phyloP scores from a whole-genome alignment of 1,284 basidiomycete genomes.

The Prillingera fragicola region DNA sequence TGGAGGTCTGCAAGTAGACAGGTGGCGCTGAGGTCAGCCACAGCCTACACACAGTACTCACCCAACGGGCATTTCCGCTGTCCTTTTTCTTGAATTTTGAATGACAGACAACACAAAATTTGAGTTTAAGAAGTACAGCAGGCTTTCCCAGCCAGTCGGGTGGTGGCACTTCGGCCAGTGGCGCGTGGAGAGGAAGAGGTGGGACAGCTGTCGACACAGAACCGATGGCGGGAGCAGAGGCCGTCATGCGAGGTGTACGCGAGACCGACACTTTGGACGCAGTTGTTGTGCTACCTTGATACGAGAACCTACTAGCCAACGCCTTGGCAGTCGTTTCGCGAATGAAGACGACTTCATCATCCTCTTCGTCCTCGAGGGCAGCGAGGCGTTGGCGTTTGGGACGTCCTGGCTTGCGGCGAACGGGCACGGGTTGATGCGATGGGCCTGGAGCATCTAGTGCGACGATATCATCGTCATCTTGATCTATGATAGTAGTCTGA shows the following conservation, averaged over 20 bases:
- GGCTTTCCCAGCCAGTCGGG: slow-evolving; percentile 37
- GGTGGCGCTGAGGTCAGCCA: slow-evolving; percentile 29
- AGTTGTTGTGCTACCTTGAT: too few species aligned
- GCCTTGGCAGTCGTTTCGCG: slow-evolving; percentile 2
- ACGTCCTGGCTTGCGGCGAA: not conserved
- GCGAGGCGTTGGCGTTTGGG: not conserved
- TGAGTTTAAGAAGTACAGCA: slow-evolving; percentile 20
- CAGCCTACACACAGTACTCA: slow-evolving; percentile 15
- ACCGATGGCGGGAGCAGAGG: too few species aligned
- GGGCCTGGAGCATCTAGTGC: too few species aligned
- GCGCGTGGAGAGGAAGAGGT: not conserved
- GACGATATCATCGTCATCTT: too few species aligned
- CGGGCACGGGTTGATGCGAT: too few species aligned
- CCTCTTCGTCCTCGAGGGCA: slow-evolving; percentile 3
- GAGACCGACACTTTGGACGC: too few species aligned
- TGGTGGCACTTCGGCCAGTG: slow-evolving; percentile 9
- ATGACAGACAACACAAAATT: slow-evolving; percentile 32
- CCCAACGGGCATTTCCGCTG: slow-evolving; percentile 39
- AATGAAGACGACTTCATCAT: slow-evolving; percentile 17
- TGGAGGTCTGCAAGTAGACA: slow-evolving; percentile 37
- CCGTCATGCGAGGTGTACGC: too few species aligned
- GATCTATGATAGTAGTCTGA: too few species aligned
- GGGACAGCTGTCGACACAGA: not conserved
- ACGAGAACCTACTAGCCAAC: slow-evolving; percentile 8
- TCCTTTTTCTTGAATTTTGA: slow-evolving; percentile 27